Percentiles rank a stretch among this genome's conserved stretches.
These are phyloP conservation scores for Phytophthora rubi DNA, from an alignment of 352 stramenopile genomes.

Conservation along the genomic window DNA sequence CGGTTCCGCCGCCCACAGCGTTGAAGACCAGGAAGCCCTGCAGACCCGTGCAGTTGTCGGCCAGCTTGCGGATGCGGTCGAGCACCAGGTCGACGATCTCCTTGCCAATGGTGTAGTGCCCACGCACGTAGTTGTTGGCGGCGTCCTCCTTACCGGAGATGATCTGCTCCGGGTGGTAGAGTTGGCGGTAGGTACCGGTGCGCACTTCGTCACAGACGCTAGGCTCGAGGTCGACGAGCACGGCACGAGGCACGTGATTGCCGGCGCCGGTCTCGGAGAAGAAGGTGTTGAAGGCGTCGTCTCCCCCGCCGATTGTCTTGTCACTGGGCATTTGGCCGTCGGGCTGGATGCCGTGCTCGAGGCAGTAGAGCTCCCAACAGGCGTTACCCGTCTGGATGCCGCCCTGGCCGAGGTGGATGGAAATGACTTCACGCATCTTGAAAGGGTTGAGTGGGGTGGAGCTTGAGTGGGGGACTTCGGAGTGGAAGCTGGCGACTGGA, in stretches of 20 bases:
- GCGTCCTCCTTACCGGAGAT: conserved; percentile 98
- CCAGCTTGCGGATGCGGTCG: conserved; percentile 97
- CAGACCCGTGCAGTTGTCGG: conserved; percentile 97
- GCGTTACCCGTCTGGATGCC: conserved; percentile 88
- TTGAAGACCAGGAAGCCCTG: conserved; percentile 99
- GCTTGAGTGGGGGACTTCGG: not conserved
- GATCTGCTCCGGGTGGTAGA: conserved; percentile 99
- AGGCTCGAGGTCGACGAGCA: conserved; percentile 98
- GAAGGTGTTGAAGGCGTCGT: conserved; percentile 97
- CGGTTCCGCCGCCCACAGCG: conserved; percentile 96
- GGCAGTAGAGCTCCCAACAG: conserved; percentile 95
- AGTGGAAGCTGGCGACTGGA: not conserved
- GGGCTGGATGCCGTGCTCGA: conserved; percentile 94
- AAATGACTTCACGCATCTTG: conserved; percentile 8
- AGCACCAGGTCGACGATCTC: conserved; percentile 98
- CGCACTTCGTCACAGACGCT: conserved; percentile 98
- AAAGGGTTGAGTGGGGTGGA: not conserved
- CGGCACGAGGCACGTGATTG: conserved; percentile 97
- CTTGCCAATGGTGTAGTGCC: conserved; percentile 95
- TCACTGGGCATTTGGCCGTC: conserved; percentile 87
- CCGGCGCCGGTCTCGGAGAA: conserved; percentile 93
- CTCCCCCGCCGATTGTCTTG: conserved; percentile 50
- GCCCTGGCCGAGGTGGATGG: conserved; percentile 96
- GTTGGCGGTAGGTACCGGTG: conserved; percentile 95
- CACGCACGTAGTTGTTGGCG: conserved; percentile 93